A percentile compares a stretch with the other conserved stretches of the same genome.
Conservation (phyloP, 305 asterid genomes). For the Ilex paraguariensis region DNA sequence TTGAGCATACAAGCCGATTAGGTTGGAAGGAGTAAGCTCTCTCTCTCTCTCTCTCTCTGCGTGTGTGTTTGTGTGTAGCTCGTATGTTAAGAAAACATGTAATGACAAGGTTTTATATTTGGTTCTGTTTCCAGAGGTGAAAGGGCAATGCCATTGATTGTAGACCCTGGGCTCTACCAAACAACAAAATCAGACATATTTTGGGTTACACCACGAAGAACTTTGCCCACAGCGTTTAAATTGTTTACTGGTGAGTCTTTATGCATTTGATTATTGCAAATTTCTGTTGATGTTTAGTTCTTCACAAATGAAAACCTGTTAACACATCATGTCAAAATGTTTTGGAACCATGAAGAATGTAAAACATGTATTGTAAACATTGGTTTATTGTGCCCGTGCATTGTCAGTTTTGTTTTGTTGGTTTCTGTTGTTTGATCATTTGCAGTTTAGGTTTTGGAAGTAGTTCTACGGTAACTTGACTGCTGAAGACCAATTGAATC, state of each 20-base stretch:
- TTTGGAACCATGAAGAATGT: too few species aligned
- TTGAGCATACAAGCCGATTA: conserved; percentile 66
- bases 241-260: conserved; percentile 66
- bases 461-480: too few species aligned
- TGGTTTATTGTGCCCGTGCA: too few species aligned
- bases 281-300: background rate
- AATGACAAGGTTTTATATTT: conserved; percentile 9
- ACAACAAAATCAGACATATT: conserved; percentile 55
- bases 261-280: background rate
- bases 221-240: conserved; percentile 67
- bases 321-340: background rate
- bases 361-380: too few species aligned
- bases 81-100: background rate
- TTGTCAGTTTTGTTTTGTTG: too few species aligned
- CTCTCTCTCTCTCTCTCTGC: background rate
- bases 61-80: background rate
- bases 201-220: conserved; percentile 49
- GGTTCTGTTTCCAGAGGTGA: conserved; percentile 37
- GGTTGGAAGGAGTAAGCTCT: conserved; percentile 78
- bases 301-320: too few species aligned
- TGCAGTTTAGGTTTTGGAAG: too few species aligned
- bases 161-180: conserved; percentile 79
- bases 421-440: too few species aligned
- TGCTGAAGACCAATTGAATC: too few species aligned
- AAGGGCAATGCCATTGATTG: conserved; percentile 73